Conservation (phyloP, 2,329 filamentous ascomycete genomes). For the Orbilia javanica region DNA sequence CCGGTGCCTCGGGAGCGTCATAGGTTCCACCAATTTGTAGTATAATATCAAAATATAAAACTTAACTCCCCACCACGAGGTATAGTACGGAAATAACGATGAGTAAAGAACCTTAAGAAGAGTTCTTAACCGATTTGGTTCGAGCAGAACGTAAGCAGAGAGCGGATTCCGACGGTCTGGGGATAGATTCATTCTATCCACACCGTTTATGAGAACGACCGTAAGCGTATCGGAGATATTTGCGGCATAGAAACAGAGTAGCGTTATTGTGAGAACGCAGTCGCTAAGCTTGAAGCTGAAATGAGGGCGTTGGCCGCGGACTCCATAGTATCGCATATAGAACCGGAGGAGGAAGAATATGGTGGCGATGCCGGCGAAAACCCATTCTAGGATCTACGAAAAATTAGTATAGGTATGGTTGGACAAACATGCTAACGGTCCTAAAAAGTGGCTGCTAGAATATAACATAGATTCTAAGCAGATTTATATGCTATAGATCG, state of each 20-base stretch:
- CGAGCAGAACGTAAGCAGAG: constrained; percentile 22
- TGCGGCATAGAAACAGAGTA: constrained; percentile 38
- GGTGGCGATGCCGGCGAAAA: constrained; percentile 29
- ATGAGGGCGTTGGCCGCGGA: background rate
- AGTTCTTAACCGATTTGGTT: background rate
- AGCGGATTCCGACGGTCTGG: constrained; percentile 1
- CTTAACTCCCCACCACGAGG: constrained; percentile 40
- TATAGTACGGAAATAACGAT: constrained; percentile 37
- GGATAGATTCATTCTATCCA: constrained; percentile 20
- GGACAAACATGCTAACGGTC: no score
- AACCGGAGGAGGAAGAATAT: constrained; percentile 26
- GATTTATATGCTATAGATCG: background rate
- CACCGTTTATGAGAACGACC: constrained; percentile 8
- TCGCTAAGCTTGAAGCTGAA: constrained; percentile 22
- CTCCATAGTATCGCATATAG: constrained; percentile 28
- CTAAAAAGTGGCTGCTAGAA: background rate
- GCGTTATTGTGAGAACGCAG: constrained; percentile 32
- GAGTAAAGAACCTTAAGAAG: constrained; percentile 36
- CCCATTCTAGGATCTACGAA: constrained; percentile 40
- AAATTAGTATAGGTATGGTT: background rate
- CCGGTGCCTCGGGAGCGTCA: constrained; percentile 10
- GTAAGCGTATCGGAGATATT: constrained; percentile 25
- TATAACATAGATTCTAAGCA: background rate
- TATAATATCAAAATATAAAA: constrained; percentile 37
- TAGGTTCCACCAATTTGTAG: constrained; percentile 35